Percentiles rank a stretch among this genome's conserved stretches.
Evolutionary conservation across 2,329 filamentous ascomycete species (phyloP).

Genomic region (Apiospora aurea): DNA sequence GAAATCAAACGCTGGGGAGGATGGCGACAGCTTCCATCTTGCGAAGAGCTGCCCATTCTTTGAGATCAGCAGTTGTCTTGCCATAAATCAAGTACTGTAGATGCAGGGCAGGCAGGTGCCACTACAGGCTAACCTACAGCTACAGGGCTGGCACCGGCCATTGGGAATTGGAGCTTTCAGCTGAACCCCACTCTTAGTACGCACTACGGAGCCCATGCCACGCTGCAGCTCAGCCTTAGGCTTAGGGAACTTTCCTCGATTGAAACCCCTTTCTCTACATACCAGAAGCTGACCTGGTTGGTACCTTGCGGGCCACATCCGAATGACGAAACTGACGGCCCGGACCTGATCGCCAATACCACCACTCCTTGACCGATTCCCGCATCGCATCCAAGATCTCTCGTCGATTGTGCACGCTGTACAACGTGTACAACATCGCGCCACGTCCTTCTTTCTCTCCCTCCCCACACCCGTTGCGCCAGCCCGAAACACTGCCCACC

Average conservation of each 20-base stretch:
- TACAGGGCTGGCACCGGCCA: background rate
- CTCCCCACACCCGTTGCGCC: background rate
- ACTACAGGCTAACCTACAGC: background rate
- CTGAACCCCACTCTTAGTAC: background rate
- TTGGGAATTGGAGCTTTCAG: background rate
- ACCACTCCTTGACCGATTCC: background rate
- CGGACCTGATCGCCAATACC: conserved; percentile 5
- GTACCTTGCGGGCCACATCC: conserved; percentile 11
- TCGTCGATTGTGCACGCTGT: background rate
- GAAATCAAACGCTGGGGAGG: conserved; percentile 25
- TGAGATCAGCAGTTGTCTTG: too few relatives aligned
- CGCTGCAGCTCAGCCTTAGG: background rate
- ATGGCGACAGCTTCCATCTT: conserved; percentile 26
- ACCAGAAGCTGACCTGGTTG: background rate
- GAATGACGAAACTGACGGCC: conserved; percentile 9
- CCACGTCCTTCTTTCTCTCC: background rate
- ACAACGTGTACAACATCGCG: background rate
- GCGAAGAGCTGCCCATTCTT: conserved; percentile 26
- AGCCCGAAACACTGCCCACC: background rate
- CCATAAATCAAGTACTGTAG: background rate
- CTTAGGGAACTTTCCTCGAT: background rate
- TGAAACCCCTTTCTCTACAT: background rate
- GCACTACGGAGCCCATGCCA: background rate
- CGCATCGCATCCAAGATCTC: background rate
- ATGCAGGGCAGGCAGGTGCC: background rate